A percentile compares a stretch with the other conserved stretches of the same genome.
phyloP scores from a whole-genome alignment of 1,139 yeast genomes.

The Yamadazyma blattariae region DNA sequence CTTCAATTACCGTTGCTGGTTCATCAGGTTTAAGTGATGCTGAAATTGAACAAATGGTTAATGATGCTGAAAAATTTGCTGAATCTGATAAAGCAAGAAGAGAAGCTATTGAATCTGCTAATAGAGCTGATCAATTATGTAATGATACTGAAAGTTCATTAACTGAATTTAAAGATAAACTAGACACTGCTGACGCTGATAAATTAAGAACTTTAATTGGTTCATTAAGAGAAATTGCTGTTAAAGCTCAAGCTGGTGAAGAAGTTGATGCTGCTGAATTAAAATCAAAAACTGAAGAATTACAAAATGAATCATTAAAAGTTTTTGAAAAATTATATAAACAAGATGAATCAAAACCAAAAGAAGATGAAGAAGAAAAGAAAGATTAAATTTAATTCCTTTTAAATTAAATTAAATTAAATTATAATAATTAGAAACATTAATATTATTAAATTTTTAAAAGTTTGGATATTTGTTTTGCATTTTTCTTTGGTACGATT shows the following conservation, averaged over 20 bases:
- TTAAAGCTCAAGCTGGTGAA: slow-evolving; percentile 93
- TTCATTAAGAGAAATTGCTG: slow-evolving; percentile 83
- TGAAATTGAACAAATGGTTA: slow-evolving; percentile 97
- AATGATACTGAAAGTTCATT: slow-evolving; percentile 94
- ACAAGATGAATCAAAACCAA: slow-evolving; percentile 41
- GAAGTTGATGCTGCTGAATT: slow-evolving; percentile 79
- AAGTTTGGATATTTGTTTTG: neutral
- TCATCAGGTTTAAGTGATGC: slow-evolving; percentile 95
- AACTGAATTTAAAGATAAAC: slow-evolving; percentile 91
- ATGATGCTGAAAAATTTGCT: slow-evolving; percentile 97
- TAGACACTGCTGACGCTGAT: slow-evolving; percentile 84
- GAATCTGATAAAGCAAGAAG: slow-evolving; percentile 94
- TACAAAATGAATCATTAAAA: slow-evolving; percentile 89
- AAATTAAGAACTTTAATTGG: slow-evolving; percentile 76
- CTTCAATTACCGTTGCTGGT: slow-evolving; percentile 98
- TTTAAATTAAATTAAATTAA: neutral
- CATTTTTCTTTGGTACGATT: neutral
- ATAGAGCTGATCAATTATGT: slow-evolving; percentile 96
- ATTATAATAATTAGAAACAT: too few relatives aligned
- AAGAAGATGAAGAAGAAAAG: slow-evolving; percentile 23
- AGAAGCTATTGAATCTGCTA: slow-evolving; percentile 91
- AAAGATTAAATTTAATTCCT: slow-evolving; percentile 11
- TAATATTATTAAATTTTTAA: too few relatives aligned
- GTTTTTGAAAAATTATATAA: slow-evolving; percentile 96
- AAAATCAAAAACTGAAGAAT: slow-evolving; percentile 91